A percentile compares a stretch with the other conserved stretches of the same genome.
Conservation (phyloP, 208 protist genomes). For the Trypanosomatidae sp. region DNA sequence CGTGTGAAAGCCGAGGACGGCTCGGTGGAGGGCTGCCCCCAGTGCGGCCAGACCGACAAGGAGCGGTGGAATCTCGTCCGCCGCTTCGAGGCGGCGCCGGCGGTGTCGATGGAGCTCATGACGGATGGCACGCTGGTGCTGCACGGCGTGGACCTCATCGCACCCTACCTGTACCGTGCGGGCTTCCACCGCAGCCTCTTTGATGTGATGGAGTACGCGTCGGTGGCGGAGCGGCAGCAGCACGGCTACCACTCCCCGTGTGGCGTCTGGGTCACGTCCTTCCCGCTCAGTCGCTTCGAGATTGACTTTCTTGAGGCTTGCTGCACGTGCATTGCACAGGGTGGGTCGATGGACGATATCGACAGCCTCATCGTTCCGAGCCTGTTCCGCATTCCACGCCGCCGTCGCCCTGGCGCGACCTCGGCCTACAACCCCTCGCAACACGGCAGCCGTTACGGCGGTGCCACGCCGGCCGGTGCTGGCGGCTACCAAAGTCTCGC, state of each 20-base stretch:
- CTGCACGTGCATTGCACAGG: constrained; percentile 66
- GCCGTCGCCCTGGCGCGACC: constrained; percentile 27
- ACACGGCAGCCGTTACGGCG: not conserved
- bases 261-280: constrained; percentile 68
- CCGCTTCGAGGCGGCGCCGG: constrained; percentile 43
- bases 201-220: constrained; percentile 26
- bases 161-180: constrained; percentile 68
- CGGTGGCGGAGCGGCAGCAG: constrained; percentile 19
- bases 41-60: constrained; percentile 42
- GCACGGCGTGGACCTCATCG: constrained; percentile 60
- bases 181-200: constrained; percentile 75
- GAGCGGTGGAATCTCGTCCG: constrained; percentile 66
- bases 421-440: constrained; percentile 1
- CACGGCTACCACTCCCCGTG: constrained; percentile 16
- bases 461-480: too few relatives aligned
- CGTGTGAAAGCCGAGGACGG: constrained; percentile 63
- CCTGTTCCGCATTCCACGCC: constrained; percentile 75
- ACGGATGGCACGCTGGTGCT: constrained; percentile 76
- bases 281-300: constrained; percentile 67
- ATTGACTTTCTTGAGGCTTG: constrained; percentile 89
- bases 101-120: constrained; percentile 76
- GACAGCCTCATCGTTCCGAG: constrained; percentile 58
- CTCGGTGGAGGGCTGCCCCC: constrained; percentile 34
- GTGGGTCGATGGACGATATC: constrained; percentile 41
- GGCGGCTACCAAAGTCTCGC: too few relatives aligned